Conservation (phyloP, 2,329 filamentous ascomycete species). For the Akanthomyces muscarius region DNA sequence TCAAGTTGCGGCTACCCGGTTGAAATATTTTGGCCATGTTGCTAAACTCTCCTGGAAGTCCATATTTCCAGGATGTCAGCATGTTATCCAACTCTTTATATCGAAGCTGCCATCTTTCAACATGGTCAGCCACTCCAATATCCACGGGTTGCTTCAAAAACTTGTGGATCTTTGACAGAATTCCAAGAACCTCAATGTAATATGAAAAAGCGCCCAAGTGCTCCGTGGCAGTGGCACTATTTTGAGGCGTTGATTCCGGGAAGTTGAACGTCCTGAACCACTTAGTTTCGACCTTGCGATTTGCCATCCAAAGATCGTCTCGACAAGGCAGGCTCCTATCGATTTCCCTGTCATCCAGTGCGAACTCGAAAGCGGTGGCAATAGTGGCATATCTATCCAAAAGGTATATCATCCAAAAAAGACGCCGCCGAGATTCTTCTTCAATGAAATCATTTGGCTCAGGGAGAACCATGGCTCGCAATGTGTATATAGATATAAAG, state of each 20-base stretch:
- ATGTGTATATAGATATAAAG: conserved; percentile 82
- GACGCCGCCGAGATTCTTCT: conserved; percentile 75
- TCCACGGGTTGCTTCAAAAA: conserved; percentile 88
- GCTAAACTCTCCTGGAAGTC: conserved; percentile 75
- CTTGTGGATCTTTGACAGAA: conserved; percentile 80
- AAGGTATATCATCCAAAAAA: conserved; percentile 94
- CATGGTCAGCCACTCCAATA: conserved; percentile 77
- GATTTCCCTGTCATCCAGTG: conserved; percentile 83
- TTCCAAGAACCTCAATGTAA: conserved; percentile 84
- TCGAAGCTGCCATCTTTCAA: conserved; percentile 83
- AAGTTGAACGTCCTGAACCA: conserved; percentile 64
- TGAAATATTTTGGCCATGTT: conserved; percentile 78
- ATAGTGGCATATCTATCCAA: conserved; percentile 88
- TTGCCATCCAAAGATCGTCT: conserved; percentile 80
- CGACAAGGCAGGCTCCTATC: conserved; percentile 82
- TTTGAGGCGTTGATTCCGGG: conserved; percentile 47
- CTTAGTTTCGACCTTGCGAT: conserved; percentile 76
- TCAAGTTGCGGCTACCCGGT: conserved; percentile 64
- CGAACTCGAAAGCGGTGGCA: conserved; percentile 88
- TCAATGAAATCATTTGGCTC: conserved; percentile 84
- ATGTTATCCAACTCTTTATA: conserved; percentile 82
- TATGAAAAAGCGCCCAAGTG: conserved; percentile 85
- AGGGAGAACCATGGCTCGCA: conserved; percentile 78
- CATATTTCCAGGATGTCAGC: conserved; percentile 78
- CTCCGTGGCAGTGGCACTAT: conserved; percentile 65